Evolutionary conservation across 2,329 filamentous ascomycete species (phyloP), one percentile per base, ranked within the genome.

Genomic region (Curvularia spicifera): DNA sequence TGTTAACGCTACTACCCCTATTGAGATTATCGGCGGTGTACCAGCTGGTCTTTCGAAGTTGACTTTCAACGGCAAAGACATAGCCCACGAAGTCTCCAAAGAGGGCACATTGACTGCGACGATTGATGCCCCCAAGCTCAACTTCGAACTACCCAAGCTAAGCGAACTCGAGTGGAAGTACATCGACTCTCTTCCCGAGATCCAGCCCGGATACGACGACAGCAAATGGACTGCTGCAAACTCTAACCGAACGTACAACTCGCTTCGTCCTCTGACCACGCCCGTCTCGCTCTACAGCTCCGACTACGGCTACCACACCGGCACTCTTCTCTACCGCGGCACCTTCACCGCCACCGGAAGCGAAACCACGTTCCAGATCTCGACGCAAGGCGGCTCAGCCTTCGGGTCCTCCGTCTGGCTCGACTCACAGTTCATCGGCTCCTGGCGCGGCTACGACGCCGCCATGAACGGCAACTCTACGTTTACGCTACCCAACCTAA

Each of bases 241-340:
- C 59, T 79, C 85, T 5, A 80, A 77, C 1, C 81, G 80, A 2
- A 87, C 86, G 1, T 84, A 85, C 70, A 92, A 92, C 72, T 85
- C 84, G 0, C 78, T 81, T 18, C 75, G 77, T 6, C 75, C 78
- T 10, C 77, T 89, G 2, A 82, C 79, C 0, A 93, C 90, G 0
- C 87, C 89, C 0, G 87, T 84, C 0, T 79, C 77, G 2, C 82
- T 93, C 0, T 91, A 89, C 67, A 82, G 82, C 0, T 85, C 85
- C 15, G 90, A 93, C 74, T 93, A 93, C 68, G 90, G 90, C 24
- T 93, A 87, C 75, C 82, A 91, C 71, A 83, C 86, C 0, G 90
- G 90, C 3, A 85, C 84, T 1, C 80, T 93, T 0, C 66, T 93
- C 47, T 93, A 85, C 79, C 85, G 90, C 1, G 90, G 89, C 0